Base-by-base conservation (phyloP, 306 rosid genomes). In the Vigna reflexopilosa region DNA sequence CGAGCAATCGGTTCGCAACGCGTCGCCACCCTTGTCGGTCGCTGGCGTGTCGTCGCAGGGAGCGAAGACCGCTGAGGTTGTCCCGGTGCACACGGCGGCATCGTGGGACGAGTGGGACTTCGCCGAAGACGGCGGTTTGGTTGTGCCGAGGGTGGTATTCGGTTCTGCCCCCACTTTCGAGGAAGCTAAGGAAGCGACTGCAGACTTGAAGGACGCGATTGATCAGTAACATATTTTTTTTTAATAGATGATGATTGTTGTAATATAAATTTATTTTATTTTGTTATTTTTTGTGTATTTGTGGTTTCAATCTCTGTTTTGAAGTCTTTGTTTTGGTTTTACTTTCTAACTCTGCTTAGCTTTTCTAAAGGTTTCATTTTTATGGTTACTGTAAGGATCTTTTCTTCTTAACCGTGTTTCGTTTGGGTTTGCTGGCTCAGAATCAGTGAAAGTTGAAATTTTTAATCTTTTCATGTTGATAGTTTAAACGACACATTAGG, bases 151-250 rank as follows among this genome's bases (percentile, higher is more conserved):
- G 84, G 82, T 91, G 55, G 93, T 95, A 40, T 91, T 92, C 42
- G 85, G 71, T 0, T 87, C 85, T 1, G 86, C 67, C 12, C 96
- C 98, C 32, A 86, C 81, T 42, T 56, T 88, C 48, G 32, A 89
- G 45, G 98, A 94, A 73, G 97, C 98, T 1, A 85, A 83, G 83
- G 89, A 82, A 13, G 97, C 94, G 24, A 89, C 97, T 11, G 10
- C 56, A 0, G 97, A 86, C 49, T 81, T 94, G 85, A 94, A 94
- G 81, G 91, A 90, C 2, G 97, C 94, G 36, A 66, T 94, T 20
- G 97, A 94, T 65, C 73, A 76, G 98, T 91, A 90, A 44, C 36
- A 16, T 10, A 0, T 11, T 11, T 44, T 44, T 44, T 44, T 3
- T 44, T 10, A 9, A 40, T 40, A 8, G 10, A 40, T 40, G 45